Evolutionary conservation across 1,284 basidiomycete species (phyloP).

Genomic region (Tremellales sp.): DNA sequence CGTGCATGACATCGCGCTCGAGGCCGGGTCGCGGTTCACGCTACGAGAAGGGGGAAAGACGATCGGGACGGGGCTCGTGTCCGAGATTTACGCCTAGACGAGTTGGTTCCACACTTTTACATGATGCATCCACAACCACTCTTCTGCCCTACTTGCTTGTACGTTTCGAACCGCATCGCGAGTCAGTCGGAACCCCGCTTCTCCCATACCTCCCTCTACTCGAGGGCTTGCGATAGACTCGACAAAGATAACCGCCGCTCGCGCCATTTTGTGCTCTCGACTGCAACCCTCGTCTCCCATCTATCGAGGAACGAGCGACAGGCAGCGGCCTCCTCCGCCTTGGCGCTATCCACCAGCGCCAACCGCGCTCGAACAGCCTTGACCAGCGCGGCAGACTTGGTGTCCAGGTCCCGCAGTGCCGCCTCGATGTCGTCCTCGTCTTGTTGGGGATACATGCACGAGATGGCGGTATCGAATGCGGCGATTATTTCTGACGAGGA

Average conservation of each 20-base stretch:
- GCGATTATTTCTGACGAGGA: conserved; percentile 19
- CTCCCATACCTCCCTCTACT: conserved; percentile 18
- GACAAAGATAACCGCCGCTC: conserved; percentile 19
- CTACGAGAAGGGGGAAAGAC: conserved; percentile 96
- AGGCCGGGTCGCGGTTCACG: conserved; percentile 92
- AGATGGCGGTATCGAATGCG: conserved; percentile 34
- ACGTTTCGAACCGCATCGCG: no score
- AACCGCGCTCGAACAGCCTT: not conserved
- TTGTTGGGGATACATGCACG: conserved; percentile 36
- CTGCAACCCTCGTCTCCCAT: conserved; percentile 27
- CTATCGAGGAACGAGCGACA: conserved; percentile 16
- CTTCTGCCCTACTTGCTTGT: no score
- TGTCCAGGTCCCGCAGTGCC: conserved; percentile 18
- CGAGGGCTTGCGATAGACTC: conserved; percentile 14
- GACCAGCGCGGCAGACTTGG: conserved; percentile 13
- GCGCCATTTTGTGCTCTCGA: conserved; percentile 28
- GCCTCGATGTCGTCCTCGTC: conserved; percentile 30
- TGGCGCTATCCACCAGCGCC: not conserved
- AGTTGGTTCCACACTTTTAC: not conserved
- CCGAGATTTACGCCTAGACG: conserved; percentile 63
- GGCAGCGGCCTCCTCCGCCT: conserved; percentile 8
- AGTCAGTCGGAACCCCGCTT: no score
- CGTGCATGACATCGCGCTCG: conserved; percentile 83
- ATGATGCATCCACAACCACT: no score
- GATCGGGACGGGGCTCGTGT: conserved; percentile 84